Base-by-base conservation (phyloP, 805 yeast species). In the Kuraishia hungarica region DNA sequence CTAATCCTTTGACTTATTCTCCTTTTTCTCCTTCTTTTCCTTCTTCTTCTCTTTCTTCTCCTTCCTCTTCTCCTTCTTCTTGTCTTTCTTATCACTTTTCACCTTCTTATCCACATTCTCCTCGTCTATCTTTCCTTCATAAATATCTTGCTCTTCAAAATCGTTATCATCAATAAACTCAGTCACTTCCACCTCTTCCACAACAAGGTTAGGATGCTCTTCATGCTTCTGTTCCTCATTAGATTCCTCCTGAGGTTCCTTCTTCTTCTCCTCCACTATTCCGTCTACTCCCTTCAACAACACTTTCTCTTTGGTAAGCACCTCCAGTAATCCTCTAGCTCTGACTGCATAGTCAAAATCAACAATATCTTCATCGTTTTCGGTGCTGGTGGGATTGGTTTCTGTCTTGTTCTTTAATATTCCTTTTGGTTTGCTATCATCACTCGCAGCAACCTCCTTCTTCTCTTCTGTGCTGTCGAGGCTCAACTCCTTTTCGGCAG, bases 101-200 rank as follows among this genome's bases (percentile, higher is more conserved):
- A 58, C 53, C 51, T 56, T 50, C 48, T 55, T 57, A 54, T 55
- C 58, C 24, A 54, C 52, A 17, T 56, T 57, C 59, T 59, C 53
- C 26, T 57, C 54, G 53, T 61, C 58, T 56, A 58, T 51, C 51
- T 61, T 57, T 53, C 56, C 55, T 39, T 55, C 58, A 7, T 59
- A 55, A 3, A 49, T 54, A 11, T 52, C 57, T 10, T 46, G 53
- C 20, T 55, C 60, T 28, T 61, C 63, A 49, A 60, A 63, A 19
- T 70, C 73, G 23, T 63, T 69, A 15, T 60, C 62, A 4, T 57
- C 65, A 4, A 68, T 61, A 57, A 62, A 68, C 35, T 71, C 74
- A 0, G 67, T 60, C 2, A 76, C 79, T 61, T 77, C 77, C 11
- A 76, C 76, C 53, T 72, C 72, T 50, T 76, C 79, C 20, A 75